Evolutionary conservation across 1,284 basidiomycete species (phyloP).

Genomic region (Irpex sp.): DNA sequence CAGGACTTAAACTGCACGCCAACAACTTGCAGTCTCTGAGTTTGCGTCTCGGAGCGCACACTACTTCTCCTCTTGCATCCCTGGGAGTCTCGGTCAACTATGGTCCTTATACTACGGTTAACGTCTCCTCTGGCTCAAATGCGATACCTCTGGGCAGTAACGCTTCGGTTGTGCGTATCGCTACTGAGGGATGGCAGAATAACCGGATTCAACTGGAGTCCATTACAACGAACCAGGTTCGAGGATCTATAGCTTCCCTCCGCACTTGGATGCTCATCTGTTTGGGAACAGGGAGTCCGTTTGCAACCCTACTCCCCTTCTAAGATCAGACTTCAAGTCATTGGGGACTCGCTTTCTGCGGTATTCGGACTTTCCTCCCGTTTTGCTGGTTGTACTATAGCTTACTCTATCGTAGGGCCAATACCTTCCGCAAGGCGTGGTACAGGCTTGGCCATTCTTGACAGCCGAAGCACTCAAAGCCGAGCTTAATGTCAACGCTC

Average conservation of each 20-base stretch:
- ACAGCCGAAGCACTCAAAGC: slow-evolving; percentile 61
- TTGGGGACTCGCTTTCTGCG: slow-evolving; percentile 67
- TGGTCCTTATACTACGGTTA: slow-evolving; percentile 52
- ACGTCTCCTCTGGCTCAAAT: slow-evolving; percentile 57
- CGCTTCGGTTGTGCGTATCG: slow-evolving; percentile 49
- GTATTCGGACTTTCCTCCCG: slow-evolving; percentile 35
- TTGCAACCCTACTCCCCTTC: slow-evolving; percentile 56
- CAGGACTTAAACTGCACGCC: slow-evolving; percentile 62
- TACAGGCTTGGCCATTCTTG: slow-evolving; percentile 68
- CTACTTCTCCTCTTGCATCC: slow-evolving; percentile 52
- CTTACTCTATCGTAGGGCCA: slow-evolving; percentile 48
- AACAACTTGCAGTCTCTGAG: slow-evolving; percentile 51
- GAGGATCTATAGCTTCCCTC: slow-evolving; percentile 14
- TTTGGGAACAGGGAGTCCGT: slow-evolving; percentile 45
- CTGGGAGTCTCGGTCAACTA: slow-evolving; percentile 61
- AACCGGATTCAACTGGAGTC: slow-evolving; percentile 63
- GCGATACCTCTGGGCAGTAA: slow-evolving; percentile 34
- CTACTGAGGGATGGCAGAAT: slow-evolving; percentile 66
- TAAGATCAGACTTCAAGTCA: slow-evolving; percentile 59
- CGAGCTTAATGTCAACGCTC: slow-evolving; percentile 58
- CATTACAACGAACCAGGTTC: slow-evolving; percentile 53
- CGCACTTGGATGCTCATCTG: background rate
- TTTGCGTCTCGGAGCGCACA: slow-evolving; percentile 58
- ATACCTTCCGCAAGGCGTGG: slow-evolving; percentile 58
- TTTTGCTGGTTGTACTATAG: background rate